Evolutionary conservation across 2,329 filamentous ascomycete species (phyloP), one percentile per base, ranked within the genome.

Genomic region (Talaromyces pinophilus): DNA sequence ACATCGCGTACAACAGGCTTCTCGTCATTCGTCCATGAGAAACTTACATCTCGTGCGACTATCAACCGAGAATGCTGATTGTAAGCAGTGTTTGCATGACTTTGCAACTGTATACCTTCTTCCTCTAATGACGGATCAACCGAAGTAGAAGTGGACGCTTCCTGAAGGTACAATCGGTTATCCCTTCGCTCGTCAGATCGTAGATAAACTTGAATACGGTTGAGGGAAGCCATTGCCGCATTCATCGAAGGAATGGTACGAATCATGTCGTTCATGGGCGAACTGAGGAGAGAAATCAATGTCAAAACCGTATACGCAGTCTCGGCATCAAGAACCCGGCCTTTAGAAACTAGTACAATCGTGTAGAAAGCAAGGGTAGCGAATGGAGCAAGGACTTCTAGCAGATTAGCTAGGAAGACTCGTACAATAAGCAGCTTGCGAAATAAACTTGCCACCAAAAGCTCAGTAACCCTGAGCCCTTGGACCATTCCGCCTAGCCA

Each of bases 11-110:
- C 79, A 15, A 90, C 86, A 35, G 81, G 78, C 15, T 84, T 79
- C 46, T 88, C 82, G 0, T 87, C 85, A 0, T 88, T 83, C n/a
- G 86, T 83, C 70, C 92, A 92, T 4, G 87, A 79, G 73, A 92
- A 92, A 25, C 82, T 77, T 5, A 92, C 84, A 68, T 88, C 79
- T 48, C 80, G 80, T 69, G 70, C 55, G 71, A 68, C 65, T 71
- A 76, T 13, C 71, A 72, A 25, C 70, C 70, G 63, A 75, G 74
- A 64, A 77, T 75, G 69, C 78, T 71, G 52, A 73, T 74, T 5
- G 69, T 48, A 1, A 73, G 71, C 0, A 71, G 65, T n/a, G 75
- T 48, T 28, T 73, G 69, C n/a, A 78, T 70, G 15, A 67, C 70
- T 38, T 79, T 80, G 25, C 70, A 66, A 1, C 73, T 62, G 35